A percentile compares a stretch with the other conserved stretches of the same genome.
Evolutionary conservation across 345 rosid species (phyloP).

Genomic region (Aquilaria yunnanensis): DNA sequence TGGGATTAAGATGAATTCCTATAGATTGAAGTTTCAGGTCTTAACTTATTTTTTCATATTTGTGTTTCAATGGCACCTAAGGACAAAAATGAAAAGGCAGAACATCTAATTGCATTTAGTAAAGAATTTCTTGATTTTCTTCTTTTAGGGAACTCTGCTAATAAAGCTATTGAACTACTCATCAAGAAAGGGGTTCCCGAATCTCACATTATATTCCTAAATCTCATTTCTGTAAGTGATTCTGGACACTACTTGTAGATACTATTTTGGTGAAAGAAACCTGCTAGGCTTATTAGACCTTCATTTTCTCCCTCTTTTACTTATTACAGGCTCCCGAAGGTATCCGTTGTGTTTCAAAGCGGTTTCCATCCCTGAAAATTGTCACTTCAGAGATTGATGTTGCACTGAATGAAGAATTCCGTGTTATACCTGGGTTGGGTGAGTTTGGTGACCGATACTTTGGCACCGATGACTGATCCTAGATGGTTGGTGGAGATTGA

Average conservation of each 20-base stretch:
- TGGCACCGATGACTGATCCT: conserved; percentile 67
- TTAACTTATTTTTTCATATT: too few relatives aligned
- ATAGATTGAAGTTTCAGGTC: too few relatives aligned
- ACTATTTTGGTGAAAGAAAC: too few relatives aligned
- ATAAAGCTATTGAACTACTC: conserved; percentile 78
- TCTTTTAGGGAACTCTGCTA: conserved; percentile 72
- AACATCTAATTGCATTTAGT: too few relatives aligned
- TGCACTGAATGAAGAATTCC: conserved; percentile 67
- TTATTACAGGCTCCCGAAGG: conserved; percentile 76
- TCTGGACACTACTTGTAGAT: too few relatives aligned
- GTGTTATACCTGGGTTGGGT: conserved; percentile 89
- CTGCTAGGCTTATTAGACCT: not conserved
- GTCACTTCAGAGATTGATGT: conserved; percentile 89
- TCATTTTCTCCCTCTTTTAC: not conserved
- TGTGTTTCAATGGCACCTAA: too few relatives aligned
- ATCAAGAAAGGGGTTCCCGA: conserved; percentile 88
- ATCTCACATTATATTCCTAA: conserved; percentile 80
- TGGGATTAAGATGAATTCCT: too few relatives aligned
- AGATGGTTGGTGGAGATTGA: not conserved
- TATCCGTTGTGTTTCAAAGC: conserved; percentile 70
- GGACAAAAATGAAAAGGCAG: too few relatives aligned
- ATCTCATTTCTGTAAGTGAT: conserved; percentile 67
- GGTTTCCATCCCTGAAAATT: conserved; percentile 72
- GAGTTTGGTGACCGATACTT: conserved; percentile 94
- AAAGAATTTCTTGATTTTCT: not conserved